Evolutionary conservation across 495 filamentous ascomycete genomes (phyloP), one percentile per base, ranked within the genome.

Genomic region (Aspergillus olivimuriae): DNA sequence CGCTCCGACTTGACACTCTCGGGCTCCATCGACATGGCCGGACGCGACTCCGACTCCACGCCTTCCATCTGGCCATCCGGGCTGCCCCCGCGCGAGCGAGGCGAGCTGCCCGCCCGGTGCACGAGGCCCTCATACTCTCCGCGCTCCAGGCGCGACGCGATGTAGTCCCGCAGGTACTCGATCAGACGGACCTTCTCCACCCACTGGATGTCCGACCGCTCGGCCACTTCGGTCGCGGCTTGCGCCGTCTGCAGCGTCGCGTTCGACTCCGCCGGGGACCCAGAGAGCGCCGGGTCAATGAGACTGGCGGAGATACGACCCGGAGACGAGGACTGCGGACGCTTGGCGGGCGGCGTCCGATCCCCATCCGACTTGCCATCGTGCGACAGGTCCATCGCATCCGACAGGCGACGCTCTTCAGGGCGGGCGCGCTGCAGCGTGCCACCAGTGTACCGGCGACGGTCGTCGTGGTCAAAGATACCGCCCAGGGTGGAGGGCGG

Each of bases 381-480:
- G 37, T 76, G 54, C n/a, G 77, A 74, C 2, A 74, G 73, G 26
- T 81, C 83, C 71, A 81, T 80, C 10, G 66, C 51, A 20, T 72
- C 60, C 20, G 61, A 52, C 24, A 51, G 44, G 38, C 52, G 55
- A 14, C 61, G 63, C 38, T 69, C 57, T 33, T 69, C 74, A 34
- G 65, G 70, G 17, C 69, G 76, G 18, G 82, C 78, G 52, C 83
- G 83, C 65, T 95, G 89, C 36, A 97, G 73, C 55, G 87, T 81
- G 34, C 89, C 87, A 40, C 89, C 89, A 17, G 85, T 91, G 65
- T 88, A 90, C 23, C 89, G 81, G 30, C 89, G 87, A 37, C 87
- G 85, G 44, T 84, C 81, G 41, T 89, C 83, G 39, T 80, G 70
- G 48, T 91, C 88, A 57, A 89, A 94, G 37, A 74, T 83, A 7